Conservation (phyloP, 805 yeast species). For the Saccharomycopsis amapae region DNA sequence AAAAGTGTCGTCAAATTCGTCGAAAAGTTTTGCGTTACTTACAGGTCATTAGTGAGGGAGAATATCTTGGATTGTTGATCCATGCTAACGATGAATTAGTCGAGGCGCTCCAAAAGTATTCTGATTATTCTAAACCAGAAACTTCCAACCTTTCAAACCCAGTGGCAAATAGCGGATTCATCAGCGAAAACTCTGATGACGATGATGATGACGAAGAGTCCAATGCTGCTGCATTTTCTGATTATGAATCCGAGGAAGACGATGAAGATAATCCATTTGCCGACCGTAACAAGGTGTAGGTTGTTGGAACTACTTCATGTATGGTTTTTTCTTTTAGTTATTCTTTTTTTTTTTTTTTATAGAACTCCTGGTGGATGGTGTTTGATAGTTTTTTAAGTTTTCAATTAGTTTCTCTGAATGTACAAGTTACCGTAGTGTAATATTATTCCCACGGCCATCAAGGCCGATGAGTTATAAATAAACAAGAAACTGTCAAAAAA, state of each 20-base stretch:
- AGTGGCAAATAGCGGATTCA: constrained; percentile 11
- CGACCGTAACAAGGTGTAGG: constrained; percentile 16
- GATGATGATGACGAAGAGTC: constrained; percentile 8
- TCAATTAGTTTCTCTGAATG: no score
- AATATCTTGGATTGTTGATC: constrained; percentile 77
- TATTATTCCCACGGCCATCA: no score
- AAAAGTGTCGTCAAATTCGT: constrained; percentile 67
- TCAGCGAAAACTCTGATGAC: neutral
- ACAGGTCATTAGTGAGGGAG: constrained; percentile 80
- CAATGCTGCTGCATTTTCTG: neutral
- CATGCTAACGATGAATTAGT: constrained; percentile 90
- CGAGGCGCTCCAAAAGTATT: constrained; percentile 60
- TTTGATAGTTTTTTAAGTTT: no score
- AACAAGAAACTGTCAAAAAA: no score
- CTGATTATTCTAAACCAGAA: constrained; percentile 30
- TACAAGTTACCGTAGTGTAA: no score
- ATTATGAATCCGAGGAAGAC: constrained; percentile 13
- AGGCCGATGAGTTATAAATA: no score
- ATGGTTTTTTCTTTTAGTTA: no score
- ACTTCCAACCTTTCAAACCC: no score
- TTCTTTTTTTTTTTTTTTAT: no score
- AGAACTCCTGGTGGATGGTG: no score
- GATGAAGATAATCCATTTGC: constrained; percentile 21
- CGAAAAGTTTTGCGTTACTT: constrained; percentile 73
- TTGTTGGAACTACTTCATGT: no score